Conservation (phyloP, 805 yeast species). For the Candida gorgasii region DNA sequence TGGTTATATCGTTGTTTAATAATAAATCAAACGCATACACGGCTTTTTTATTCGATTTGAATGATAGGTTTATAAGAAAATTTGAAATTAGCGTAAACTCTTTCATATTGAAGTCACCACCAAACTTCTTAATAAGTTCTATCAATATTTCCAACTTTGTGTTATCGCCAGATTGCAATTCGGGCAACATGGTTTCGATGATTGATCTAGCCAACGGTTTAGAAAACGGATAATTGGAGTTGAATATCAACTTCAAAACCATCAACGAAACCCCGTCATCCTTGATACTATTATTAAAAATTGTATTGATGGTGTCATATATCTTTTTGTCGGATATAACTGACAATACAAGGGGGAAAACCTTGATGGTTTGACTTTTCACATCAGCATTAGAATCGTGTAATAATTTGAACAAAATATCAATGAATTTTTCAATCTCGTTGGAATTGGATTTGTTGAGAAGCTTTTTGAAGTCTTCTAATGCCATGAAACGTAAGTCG, state of each 20-base stretch:
- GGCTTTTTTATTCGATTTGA: conserved; percentile 45
- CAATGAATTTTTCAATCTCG: conserved; percentile 36
- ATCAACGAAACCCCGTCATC: conserved; percentile 44
- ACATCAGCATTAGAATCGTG: conserved; percentile 70
- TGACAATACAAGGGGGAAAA: conserved; percentile 43
- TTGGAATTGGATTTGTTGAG: conserved; percentile 27
- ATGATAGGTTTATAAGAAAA: conserved; percentile 38
- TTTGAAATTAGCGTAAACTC: conserved; percentile 32
- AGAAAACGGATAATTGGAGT: conserved; percentile 25
- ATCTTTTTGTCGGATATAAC: conserved; percentile 32
- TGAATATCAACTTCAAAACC: conserved; percentile 50
- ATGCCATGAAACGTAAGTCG: conserved; percentile 82
- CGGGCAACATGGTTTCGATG: conserved; percentile 39
- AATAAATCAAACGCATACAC: conserved; percentile 49
- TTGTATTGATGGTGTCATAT: conserved; percentile 28
- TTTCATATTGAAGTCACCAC: conserved; percentile 35
- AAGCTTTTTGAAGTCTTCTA: conserved; percentile 64
- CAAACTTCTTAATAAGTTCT: conserved; percentile 54
- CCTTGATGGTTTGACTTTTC: conserved; percentile 69
- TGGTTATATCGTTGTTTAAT: conserved; percentile 14
- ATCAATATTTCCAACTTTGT: conserved; percentile 63
- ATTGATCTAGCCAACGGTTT: conserved; percentile 27
- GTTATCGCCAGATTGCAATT: conserved; percentile 36
- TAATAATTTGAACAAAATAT: conserved; percentile 44
- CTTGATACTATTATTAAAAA: conserved; percentile 24